phyloP scores from a whole-genome alignment of 495 filamentous ascomycete genomes.

The Parathielavia appendiculata region DNA sequence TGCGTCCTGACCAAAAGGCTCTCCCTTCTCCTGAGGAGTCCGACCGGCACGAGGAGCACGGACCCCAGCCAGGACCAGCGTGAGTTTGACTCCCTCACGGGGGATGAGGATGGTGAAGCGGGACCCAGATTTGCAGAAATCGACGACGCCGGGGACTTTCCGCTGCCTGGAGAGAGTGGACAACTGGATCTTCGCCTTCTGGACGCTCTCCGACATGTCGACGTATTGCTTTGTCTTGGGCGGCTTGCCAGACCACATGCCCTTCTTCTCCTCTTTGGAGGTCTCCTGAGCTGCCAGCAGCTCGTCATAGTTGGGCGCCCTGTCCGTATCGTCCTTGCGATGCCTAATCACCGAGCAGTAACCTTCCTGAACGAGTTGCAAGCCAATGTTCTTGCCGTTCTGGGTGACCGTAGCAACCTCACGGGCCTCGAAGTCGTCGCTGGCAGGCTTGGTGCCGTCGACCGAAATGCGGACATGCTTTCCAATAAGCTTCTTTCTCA shows the following conservation, averaged over 20 bases:
- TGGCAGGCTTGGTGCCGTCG: slow-evolving; percentile 86
- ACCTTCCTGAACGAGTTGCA: slow-evolving; percentile 82
- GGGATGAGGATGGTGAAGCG: slow-evolving; percentile 91
- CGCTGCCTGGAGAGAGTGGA: slow-evolving; percentile 81
- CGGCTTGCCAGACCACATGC: slow-evolving; percentile 87
- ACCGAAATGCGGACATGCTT: slow-evolving; percentile 86
- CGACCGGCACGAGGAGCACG: slow-evolving; percentile 89
- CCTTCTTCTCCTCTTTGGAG: slow-evolving; percentile 76
- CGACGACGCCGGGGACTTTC: slow-evolving; percentile 89
- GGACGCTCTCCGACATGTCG: slow-evolving; percentile 85
- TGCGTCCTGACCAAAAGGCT: slow-evolving; percentile 94
- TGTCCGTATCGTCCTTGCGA: slow-evolving; percentile 84
- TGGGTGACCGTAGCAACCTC: slow-evolving; percentile 85
- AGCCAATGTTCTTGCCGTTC: slow-evolving; percentile 79
- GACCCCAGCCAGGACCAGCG: slow-evolving; percentile 89
- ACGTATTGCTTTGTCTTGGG: slow-evolving; percentile 72
- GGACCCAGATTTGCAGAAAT: slow-evolving; percentile 94
- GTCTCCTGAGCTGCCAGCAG: slow-evolving; percentile 82
- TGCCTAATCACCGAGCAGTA: slow-evolving; percentile 92
- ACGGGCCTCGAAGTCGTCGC: slow-evolving; percentile 85
- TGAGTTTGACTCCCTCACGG: slow-evolving; percentile 89
- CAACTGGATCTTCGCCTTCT: slow-evolving; percentile 92
- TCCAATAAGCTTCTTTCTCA: slow-evolving; percentile 89
- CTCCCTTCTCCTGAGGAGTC: slow-evolving; percentile 69
- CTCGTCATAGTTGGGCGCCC: slow-evolving; percentile 90